Conservation (phyloP, 1,139 yeast species). For the Hyphopichia khmerensis region DNA sequence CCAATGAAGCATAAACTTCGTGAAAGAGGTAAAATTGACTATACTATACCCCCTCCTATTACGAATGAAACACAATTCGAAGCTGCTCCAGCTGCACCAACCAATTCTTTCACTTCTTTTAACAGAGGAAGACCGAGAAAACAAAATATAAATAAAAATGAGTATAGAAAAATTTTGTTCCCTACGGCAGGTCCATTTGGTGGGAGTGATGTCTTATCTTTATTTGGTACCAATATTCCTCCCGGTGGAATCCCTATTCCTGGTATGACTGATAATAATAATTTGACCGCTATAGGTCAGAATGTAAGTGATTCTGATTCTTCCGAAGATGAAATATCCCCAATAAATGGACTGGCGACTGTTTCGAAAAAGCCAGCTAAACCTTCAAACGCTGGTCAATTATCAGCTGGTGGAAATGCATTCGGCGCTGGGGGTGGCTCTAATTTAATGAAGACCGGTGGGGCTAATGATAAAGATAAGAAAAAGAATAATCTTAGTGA, state of each 20-base stretch:
- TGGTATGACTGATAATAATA: slow-evolving; percentile 27
- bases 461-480: slow-evolving; percentile 22
- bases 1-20: slow-evolving; percentile 65
- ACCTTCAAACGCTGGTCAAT: slow-evolving; percentile 9
- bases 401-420: slow-evolving; percentile 10
- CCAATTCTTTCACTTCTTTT: slow-evolving; percentile 8
- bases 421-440: slow-evolving; percentile 10
- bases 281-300: slow-evolving; percentile 52
- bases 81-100: slow-evolving; percentile 11
- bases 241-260: slow-evolving; percentile 48
- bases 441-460: slow-evolving; percentile 36
- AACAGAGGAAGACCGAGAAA: slow-evolving; percentile 26
- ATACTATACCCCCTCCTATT: slow-evolving; percentile 85
- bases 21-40: slow-evolving; percentile 73
- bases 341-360: slow-evolving; percentile 40
- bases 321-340: slow-evolving; percentile 60
- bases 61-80: slow-evolving; percentile 41
- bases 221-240: slow-evolving; percentile 68
- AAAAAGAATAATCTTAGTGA: slow-evolving; percentile 81
- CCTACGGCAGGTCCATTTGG: slow-evolving; percentile 99
- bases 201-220: slow-evolving; percentile 79
- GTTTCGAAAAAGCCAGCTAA: slow-evolving; percentile 23
- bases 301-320: slow-evolving; percentile 62
- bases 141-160: slow-evolving; percentile 37
- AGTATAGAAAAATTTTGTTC: slow-evolving; percentile 61